Evolutionary conservation across 1,284 basidiomycete species (phyloP).

Genomic region (Microbotryomycetes sp.): DNA sequence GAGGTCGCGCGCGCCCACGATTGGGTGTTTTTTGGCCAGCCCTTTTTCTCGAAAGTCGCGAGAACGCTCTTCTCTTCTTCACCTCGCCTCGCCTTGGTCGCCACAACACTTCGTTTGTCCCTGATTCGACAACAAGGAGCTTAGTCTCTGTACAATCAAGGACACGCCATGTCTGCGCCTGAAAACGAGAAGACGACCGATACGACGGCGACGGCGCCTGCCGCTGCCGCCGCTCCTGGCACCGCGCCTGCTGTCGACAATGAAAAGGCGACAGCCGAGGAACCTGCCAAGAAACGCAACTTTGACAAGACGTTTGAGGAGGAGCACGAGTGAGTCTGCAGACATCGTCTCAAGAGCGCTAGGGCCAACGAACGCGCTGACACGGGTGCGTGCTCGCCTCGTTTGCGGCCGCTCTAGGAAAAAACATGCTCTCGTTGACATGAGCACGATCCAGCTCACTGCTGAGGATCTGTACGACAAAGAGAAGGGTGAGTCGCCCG

Average conservation of each 20-base stretch:
- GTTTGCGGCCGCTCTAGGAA: neutral
- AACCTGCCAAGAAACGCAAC: neutral
- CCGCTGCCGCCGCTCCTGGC: neutral
- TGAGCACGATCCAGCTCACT: slow-evolving; percentile 66
- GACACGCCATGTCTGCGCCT: neutral
- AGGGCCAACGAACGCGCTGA: no score
- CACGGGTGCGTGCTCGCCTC: neutral
- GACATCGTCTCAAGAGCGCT: neutral
- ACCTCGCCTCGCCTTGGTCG: neutral
- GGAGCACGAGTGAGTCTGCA: neutral
- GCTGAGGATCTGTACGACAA: slow-evolving; percentile 67
- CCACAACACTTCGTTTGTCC: neutral
- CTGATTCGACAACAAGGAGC: no score
- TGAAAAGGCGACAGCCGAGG: neutral
- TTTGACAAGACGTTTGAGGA: neutral
- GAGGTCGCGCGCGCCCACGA: neutral
- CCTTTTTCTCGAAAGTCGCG: neutral
- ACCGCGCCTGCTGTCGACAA: no score
- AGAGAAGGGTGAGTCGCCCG: neutral
- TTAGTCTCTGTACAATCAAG: neutral
- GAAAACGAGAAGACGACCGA: neutral
- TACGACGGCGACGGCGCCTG: neutral
- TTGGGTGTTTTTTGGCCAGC: neutral
- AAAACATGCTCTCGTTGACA: slow-evolving; percentile 44
- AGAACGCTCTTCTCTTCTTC: neutral